Conservation (phyloP, 2,329 filamentous ascomycete species). For the Colletotrichum sp. region DNA sequence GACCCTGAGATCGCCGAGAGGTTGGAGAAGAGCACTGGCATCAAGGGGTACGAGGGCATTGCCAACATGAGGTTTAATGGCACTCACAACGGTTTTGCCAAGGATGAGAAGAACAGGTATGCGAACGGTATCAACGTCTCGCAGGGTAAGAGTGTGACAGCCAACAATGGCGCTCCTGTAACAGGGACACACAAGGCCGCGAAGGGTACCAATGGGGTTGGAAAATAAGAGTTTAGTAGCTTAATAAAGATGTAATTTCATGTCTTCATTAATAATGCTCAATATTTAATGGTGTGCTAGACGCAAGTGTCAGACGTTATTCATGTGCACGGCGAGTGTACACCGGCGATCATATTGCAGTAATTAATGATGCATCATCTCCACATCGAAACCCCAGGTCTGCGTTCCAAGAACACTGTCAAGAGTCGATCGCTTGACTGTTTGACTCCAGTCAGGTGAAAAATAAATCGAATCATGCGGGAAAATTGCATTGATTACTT, state of each 20-base stretch:
- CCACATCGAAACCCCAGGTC: background rate
- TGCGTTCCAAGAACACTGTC: background rate
- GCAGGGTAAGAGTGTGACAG: background rate
- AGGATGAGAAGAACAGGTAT: conserved; percentile 44
- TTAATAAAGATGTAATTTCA: background rate
- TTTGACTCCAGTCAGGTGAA: background rate
- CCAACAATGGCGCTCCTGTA: background rate
- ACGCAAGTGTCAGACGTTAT: no score
- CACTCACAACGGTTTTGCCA: conserved; percentile 65
- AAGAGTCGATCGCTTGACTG: background rate
- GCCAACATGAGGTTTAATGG: conserved; percentile 61
- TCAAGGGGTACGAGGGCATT: conserved; percentile 66
- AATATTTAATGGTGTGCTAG: no score
- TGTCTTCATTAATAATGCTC: no score
- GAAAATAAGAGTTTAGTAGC: background rate
- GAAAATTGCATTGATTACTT: background rate
- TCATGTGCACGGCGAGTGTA: background rate
- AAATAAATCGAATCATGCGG: no score
- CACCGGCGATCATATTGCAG: background rate
- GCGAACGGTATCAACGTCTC: conserved; percentile 53
- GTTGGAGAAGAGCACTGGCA: conserved; percentile 66
- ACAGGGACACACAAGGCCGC: background rate
- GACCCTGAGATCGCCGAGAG: conserved; percentile 61
- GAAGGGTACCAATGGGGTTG: background rate
- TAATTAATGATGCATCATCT: background rate